Evolutionary conservation across 352 stramenopile genomes (phyloP), one percentile per base, ranked within the genome.

Genomic region (Poterioochromonas sp.): DNA sequence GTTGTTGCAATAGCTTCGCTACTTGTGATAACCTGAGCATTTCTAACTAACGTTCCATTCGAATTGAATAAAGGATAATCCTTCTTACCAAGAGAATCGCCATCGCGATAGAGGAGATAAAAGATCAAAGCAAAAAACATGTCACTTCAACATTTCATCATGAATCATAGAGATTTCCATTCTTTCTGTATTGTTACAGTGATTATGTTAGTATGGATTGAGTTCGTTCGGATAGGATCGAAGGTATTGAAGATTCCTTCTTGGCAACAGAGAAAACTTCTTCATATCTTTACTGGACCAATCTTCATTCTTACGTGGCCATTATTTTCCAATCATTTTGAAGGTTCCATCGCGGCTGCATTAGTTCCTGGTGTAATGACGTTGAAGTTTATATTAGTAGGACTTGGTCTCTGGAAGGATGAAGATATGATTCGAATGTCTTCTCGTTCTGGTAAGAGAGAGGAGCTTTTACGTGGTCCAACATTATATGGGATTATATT

Each of bases 241-340:
- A 58, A 26, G 47, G 26, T 26, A 58, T 15, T 15, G 26, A 26
- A 26, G 47, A 26, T 68, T 32, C 58, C 26, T 40, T 5, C 58
- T 35, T 68, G 58, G 58, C 58, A 68, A 68, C 12, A 39, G 34
- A 32, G 58, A 39, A 68, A 68, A 35, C 12, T 68, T 32, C 29
- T 68, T 15, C 58, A 68, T 39, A 68, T 68, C 26, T 35, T 68
- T 26, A 68, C 58, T 32, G 58, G 58, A 29, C 58, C 58, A 29
- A 8, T 68, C 11, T 68, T 68, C 26, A 68, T 68, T 35, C 58
- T 68, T 39, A 68, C 58, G 5, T 68, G 58, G 58, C 58, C 58
- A 68, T 26, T 68, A 26, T 68, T 68, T 39, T 29, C 58, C 8
- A 26, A 68, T 68, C 5, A 68, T 68, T 68, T 37, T 40, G 8